Evolutionary conservation across 1,139 yeast genomes (phyloP), one percentile per base, ranked within the genome.

Genomic region (Taiozyma onychis): DNA sequence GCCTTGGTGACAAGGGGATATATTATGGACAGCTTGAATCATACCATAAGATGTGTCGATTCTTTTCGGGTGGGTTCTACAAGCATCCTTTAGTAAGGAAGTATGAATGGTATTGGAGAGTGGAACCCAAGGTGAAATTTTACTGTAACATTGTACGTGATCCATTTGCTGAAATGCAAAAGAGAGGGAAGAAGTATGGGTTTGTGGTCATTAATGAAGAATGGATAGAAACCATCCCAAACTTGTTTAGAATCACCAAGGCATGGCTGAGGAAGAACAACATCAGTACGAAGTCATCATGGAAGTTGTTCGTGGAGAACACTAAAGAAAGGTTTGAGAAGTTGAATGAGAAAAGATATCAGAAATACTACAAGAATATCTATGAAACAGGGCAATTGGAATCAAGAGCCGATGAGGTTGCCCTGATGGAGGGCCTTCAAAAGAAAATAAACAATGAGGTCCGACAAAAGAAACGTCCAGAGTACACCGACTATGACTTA

Each of bases 71-170:
- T 1, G 74, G 77, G 54, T 90, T 90, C 64, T 88, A 80, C 70
- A 78, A 81, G 55, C 95, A 85, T 66, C 85, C 85, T 4, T 66
- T 86, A 54, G 82, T 91, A 46, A 73, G 65, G 50, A 74, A 80
- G 51, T 76, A 81, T 54, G 89, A 88, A 54, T 90, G 96, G 95
- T 90, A 89, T 69, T 90, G 97, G 97, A 75, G 97, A 49, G 89
- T 91, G 10, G 97, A 91, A 66, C 97, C 97, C 2, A 85, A 86
- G 56, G 93, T 91, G 44, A 85, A 88, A 56, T 90, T 88, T 65
- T 89, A 76, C 63, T 91, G 98, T 68, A 97, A 90, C 66, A 70
- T 89, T 47, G 86, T 96, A 0, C 89, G 90, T 68, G 97, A 91
- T 67, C 96, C 97, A 21, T 91, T 91, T 64, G 60, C 77, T 27